Evolutionary conservation across 345 rosid genomes (phyloP).

Genomic region (Heritiera littoralis): DNA sequence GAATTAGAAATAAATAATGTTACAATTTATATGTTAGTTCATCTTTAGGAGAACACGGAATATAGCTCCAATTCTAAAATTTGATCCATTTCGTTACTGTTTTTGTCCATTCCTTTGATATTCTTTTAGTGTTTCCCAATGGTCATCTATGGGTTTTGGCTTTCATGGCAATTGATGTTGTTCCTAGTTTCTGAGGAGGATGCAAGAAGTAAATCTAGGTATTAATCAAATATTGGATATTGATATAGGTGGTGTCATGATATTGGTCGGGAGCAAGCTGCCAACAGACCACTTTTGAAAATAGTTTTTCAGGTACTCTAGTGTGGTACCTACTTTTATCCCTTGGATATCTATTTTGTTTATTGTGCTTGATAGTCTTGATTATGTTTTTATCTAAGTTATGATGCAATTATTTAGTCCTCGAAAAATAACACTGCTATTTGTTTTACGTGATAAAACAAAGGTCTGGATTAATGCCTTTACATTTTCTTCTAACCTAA

Average conservation of each 20-base stretch:
- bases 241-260: conserved; percentile 84
- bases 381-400: conserved; percentile 47
- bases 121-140: neutral
- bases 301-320: conserved; percentile 78
- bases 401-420: conserved; percentile 91
- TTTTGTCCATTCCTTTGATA: neutral
- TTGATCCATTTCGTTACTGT: neutral
- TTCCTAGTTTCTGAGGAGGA: neutral
- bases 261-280: conserved; percentile 92
- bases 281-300: conserved; percentile 86
- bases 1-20: neutral
- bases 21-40: neutral
- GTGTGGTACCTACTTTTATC: neutral
- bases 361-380: conserved; percentile 15
- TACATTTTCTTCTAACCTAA: conserved; percentile 2
- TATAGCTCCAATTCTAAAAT: neutral
- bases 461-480: conserved; percentile 46
- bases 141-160: neutral
- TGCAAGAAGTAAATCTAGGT: conserved; percentile 15
- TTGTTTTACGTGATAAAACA: conserved; percentile 89
- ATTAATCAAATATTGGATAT: conserved; percentile 24
- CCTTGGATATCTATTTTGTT: conserved; percentile 1
- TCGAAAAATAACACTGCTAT: conserved; percentile 84
- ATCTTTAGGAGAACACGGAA: neutral
- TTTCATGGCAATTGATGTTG: neutral